Percentiles rank a stretch among this genome's conserved stretches.
Evolutionary conservation across 2,329 filamentous ascomycete genomes (phyloP).

Genomic region (Lithohypha guttulata): DNA sequence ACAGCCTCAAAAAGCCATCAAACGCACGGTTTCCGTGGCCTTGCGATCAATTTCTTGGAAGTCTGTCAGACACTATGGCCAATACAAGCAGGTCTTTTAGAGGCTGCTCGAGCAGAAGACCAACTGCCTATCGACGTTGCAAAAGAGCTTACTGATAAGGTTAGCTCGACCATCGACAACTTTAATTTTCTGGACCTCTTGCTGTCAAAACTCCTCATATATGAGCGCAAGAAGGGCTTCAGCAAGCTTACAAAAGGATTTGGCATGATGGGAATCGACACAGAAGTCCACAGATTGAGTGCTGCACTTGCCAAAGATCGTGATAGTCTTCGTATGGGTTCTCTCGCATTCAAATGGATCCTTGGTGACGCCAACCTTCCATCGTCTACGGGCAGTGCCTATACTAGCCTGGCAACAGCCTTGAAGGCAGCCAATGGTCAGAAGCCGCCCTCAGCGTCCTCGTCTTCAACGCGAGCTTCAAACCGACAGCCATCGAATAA

Average conservation of each 20-base stretch:
- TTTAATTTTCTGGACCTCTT: conserved; percentile 55
- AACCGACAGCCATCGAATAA: background rate
- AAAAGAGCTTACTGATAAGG: conserved; percentile 54
- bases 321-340: conserved; percentile 53
- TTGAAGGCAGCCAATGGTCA: conserved; percentile 40
- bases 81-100: conserved; percentile 55
- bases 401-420: conserved; percentile 55
- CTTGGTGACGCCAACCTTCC: conserved; percentile 50
- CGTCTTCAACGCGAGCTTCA: conserved; percentile 5
- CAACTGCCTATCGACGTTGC: conserved; percentile 50
- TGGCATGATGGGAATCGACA: conserved; percentile 33
- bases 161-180: conserved; percentile 50
- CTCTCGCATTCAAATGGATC: conserved; percentile 55
- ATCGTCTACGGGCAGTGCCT: conserved; percentile 53
- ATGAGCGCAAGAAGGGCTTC: conserved; percentile 51
- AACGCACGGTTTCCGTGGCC: conserved; percentile 45
- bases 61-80: conserved; percentile 56
- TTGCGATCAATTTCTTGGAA: conserved; percentile 58
- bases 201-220: conserved; percentile 50
- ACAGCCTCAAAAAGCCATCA: conserved; percentile 43
- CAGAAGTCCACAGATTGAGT: conserved; percentile 51
- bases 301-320: conserved; percentile 47
- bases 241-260: conserved; percentile 49
- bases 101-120: conserved; percentile 41
- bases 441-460: conserved; percentile 14